Base-by-base conservation (phyloP, 345 rosid genomes). In the Eucalyptus sp. region DNA sequence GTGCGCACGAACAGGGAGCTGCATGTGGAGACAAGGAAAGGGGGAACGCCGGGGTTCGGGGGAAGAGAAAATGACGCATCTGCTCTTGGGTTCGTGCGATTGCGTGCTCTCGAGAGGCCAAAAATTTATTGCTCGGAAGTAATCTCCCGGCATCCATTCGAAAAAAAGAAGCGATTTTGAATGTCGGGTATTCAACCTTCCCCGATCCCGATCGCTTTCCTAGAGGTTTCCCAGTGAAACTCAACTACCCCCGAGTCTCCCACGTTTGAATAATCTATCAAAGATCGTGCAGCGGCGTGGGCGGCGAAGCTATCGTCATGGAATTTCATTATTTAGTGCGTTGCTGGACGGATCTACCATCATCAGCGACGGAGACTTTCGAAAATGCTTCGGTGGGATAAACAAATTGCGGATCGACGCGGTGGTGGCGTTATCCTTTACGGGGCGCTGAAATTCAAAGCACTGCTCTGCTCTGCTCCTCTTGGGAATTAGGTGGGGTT, bases 1-100 rank as follows among this genome's bases (percentile, higher is more conserved):
- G n/a, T 8, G 88, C 90, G 91, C 90, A 89, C 44, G 91, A 93
- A 87, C 66, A 88, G 93, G 91, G 54, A 88, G 66, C 51, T 27
- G 90, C 94, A 94, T 91, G 91, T 90, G 93, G 90, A 85, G 90
- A 86, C 92, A 86, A 43, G 86, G 43, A 86, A 76, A 88, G 50
- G 31, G 76, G 87, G 84, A 9, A 64, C 16, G 88, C 31, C 84
- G 58, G 89, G 64, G 85, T 87, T 56, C 22, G 46, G 52, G 87
- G 87, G 87, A 17, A 31, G 50, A 76, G 83, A 76, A 76, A 76
- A 41, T 20, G 83, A 41, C 24, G 83, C 83, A 20, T 76, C 83
- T 76, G 83, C 83, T 41, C 24, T 76, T 41, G 83, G 83, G 46
- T 41, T 41, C 83, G 83, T 37, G 83, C 83, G 56, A 46, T 85